These are phyloP conservation scores for Phytophthora crassamura DNA, from an alignment of 352 stramenopile species.

Conservation along the genomic window DNA sequence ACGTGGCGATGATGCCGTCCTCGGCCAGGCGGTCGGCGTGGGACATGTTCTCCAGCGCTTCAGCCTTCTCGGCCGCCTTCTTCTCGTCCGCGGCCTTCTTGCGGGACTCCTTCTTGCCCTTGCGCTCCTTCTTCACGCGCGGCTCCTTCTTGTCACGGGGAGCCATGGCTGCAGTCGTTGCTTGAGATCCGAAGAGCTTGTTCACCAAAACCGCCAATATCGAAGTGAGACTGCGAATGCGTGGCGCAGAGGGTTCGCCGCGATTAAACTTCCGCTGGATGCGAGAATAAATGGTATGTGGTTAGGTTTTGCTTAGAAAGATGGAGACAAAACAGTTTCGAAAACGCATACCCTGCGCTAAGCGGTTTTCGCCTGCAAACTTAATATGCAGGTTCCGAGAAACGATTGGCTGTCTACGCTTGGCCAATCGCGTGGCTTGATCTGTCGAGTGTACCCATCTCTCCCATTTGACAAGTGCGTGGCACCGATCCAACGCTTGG, in stretches of 20 bases:
- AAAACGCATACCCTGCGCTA: constrained; percentile 16
- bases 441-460: constrained; percentile 31
- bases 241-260: constrained; percentile 3
- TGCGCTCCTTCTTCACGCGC: constrained; percentile 77
- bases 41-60: constrained; percentile 75
- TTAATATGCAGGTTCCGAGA: constrained; percentile 25
- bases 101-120: constrained; percentile 79
- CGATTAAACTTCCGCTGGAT: constrained; percentile 21
- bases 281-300: background rate
- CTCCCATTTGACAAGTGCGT: constrained; percentile 31
- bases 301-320: no score
- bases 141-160: constrained; percentile 55
- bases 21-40: constrained; percentile 91
- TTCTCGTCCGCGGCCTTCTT: constrained; percentile 84
- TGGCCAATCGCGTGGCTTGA: constrained; percentile 16
- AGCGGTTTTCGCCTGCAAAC: background rate
- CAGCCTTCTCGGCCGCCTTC: constrained; percentile 71
- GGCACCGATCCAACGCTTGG: constrained; percentile 1
- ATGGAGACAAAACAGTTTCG: background rate
- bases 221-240: constrained; percentile 33
- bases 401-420: constrained; percentile 42
- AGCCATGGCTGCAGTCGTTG: constrained; percentile 17
- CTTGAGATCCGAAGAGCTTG: constrained; percentile 29
- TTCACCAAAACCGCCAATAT: constrained; percentile 42
- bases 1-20: constrained; percentile 97